Evolutionary conservation across 768 basidiomycete genomes (phyloP).

Genomic region (Tulasnella sp.): DNA sequence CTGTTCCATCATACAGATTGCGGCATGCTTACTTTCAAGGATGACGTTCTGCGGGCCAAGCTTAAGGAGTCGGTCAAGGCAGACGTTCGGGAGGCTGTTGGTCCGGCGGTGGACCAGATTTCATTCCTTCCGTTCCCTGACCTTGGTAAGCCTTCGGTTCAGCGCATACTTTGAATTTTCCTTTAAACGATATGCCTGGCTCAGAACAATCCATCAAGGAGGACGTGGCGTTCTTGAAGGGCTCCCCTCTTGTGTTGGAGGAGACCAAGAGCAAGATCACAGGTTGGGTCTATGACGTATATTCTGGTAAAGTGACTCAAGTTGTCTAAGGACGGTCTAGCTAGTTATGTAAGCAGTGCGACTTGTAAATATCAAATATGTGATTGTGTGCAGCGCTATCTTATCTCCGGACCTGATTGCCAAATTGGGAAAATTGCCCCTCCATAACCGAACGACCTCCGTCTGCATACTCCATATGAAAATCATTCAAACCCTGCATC

Average conservation of each 20-base stretch:
- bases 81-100: constrained; percentile 24
- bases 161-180: not conserved
- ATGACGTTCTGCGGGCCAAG: constrained; percentile 38
- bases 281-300: constrained; percentile 62
- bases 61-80: constrained; percentile 42
- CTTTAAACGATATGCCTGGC: constrained; percentile 16
- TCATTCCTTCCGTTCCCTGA: constrained; percentile 50
- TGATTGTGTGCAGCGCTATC: not conserved
- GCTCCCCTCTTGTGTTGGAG: constrained; percentile 47
- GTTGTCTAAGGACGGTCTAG: constrained; percentile 27
- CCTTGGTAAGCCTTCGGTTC: constrained; percentile 17
- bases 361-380: not conserved
- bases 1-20: constrained; percentile 66
- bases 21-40: constrained; percentile 60
- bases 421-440: not conserved
- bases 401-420: not conserved
- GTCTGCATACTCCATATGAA: not conserved
- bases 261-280: constrained; percentile 42
- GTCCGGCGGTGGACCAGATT: constrained; percentile 37
- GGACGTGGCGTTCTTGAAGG: constrained; percentile 53
- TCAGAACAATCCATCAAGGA: constrained; percentile 48
- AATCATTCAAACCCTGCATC: not conserved
- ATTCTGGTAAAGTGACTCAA: constrained; percentile 46
- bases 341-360: not conserved
- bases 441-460: too few relatives aligned